phyloP scores from a whole-genome alignment of 129 eudicot species.

The Artemisia argyi region DNA sequence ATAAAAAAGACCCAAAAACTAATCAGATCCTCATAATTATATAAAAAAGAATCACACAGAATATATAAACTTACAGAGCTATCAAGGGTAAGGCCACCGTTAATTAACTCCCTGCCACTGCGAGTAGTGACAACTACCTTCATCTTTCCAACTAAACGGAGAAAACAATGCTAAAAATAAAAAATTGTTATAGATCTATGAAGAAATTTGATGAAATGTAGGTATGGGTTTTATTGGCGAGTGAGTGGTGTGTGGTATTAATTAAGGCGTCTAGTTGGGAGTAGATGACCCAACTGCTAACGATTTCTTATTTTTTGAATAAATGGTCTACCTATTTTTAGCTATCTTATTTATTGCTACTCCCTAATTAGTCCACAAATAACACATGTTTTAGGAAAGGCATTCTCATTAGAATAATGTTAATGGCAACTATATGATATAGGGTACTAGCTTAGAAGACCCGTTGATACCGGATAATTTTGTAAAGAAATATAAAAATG shows the following conservation, averaged over 20 bases:
- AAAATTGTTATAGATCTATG: background rate
- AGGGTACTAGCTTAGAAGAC: no score
- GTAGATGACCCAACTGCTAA: no score
- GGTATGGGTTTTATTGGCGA: slow-evolving; percentile 13
- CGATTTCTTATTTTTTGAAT: no score
- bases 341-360: no score
- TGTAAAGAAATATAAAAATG: no score
- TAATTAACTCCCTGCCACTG: slow-evolving; percentile 77
- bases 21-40: slow-evolving; percentile 21
- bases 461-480: no score
- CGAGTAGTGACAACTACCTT: slow-evolving; percentile 82
- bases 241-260: slow-evolving; percentile 4
- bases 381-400: no score
- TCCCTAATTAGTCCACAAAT: no score
- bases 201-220: background rate
- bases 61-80: slow-evolving; percentile 54
- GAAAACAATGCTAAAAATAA: slow-evolving; percentile 18
- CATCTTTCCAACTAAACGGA: slow-evolving; percentile 47
- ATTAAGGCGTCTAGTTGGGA: no score
- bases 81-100: slow-evolving; percentile 80
- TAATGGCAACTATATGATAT: no score
- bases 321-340: no score
- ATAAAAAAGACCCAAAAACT: slow-evolving; percentile 21
- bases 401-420: no score
- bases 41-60: background rate